Base-by-base conservation (phyloP, 148 eudicot genomes). In the Chenopodium formosanum region DNA sequence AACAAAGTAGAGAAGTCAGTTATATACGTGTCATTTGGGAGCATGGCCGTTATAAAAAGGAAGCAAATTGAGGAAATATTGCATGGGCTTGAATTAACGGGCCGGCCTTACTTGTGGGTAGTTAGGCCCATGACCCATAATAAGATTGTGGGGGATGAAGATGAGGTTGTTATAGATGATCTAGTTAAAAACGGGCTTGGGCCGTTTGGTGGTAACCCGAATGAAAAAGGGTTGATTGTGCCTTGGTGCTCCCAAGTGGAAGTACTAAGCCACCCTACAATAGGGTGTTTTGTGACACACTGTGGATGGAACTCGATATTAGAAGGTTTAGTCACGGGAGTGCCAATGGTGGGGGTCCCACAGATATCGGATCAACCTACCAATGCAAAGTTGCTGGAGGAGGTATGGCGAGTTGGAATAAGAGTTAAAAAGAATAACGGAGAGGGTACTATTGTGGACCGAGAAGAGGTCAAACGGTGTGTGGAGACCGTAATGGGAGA, bases 11-110 rank as follows among this genome's bases (percentile, higher is more conserved):
- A 83, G 17, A 23, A 20, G 7, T 90, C 90, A 0, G 91, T 91
- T 2, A 58, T 91, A 1, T 91, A 90, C 23, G 86, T 84, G 32
- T 86, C 94, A 17, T 90, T 90, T 75, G 92, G 94, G 7, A 90
- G 88, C 66, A 32, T 88, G 22, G 65, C 70, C 3, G 74, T 37
- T 29, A 20, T 90, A 22, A 56, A 63, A 29, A 74, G 78, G 32
- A 78, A 68, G 22, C 90, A 87, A 78, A 75, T 83, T 68, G 84
- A 79, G 23, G 91, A 91, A 58, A 84, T 91, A 34, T 71, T 81
- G 6, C 72, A 77, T 2, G 90, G 90, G 6, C 66, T 91, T n/a
- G 29, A 79, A 1, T 79, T 69, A 23, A 82, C 79, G n/a, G 70
- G 46, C 0, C 47, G 84, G 14, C 89, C 90, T 1, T 91, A 84